Base-by-base conservation (phyloP, 768 basidiomycete genomes). In the Naganishia randhawae region DNA sequence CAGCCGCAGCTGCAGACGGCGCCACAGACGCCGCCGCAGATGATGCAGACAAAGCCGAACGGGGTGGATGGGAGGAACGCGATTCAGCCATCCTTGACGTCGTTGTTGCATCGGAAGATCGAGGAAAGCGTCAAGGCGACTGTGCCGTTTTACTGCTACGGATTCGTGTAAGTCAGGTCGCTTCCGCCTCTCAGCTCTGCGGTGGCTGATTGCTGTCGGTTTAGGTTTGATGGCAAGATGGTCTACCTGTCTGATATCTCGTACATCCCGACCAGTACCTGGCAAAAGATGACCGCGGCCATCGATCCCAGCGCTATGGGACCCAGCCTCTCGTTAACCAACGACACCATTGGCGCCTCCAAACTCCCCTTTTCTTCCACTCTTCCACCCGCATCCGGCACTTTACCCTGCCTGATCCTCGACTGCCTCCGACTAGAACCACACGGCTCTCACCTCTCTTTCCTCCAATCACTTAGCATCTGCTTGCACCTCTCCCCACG, bases 181-280 rank as follows among this genome's bases (percentile, higher is more conserved):
- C n/a, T n/a, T n/a, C n/a, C n/a, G n/a, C n/a, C n/a, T n/a, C n/a
- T n/a, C n/a, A 31, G 27, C 27, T 6, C 51, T 8, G 7, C 32
- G 14, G 11, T 35, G n/a, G 8, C 5, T 52, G 51, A 27, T 48
- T 22, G n/a, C 1, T 6, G 7, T 4, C 7, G 19, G 1, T 22
- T 48, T 39, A 61, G 57, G 22, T 81, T 82, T 52, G 84, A 87
- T 73, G 81, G 87, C 39, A 80, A 84, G 33, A 79, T 94, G 52
- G 82, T 86, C 16, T 94, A 94, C 81, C 83, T 95, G 68, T 88
- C 89, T 31, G 93, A 96, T 77, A 89, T 88, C 48, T 90, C 89
- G 10, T 80, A 85, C 72, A 89, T 95, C 65, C 91, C 92, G 1
- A 85, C 88, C 9, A 83, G 85, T 39, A 84, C 86, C 45, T 91